A percentile compares a stretch with the other conserved stretches of the same genome.
These are phyloP conservation scores for Xylaria grammica DNA, from an alignment of 495 filamentous ascomycete genomes.

Conservation along the genomic window DNA sequence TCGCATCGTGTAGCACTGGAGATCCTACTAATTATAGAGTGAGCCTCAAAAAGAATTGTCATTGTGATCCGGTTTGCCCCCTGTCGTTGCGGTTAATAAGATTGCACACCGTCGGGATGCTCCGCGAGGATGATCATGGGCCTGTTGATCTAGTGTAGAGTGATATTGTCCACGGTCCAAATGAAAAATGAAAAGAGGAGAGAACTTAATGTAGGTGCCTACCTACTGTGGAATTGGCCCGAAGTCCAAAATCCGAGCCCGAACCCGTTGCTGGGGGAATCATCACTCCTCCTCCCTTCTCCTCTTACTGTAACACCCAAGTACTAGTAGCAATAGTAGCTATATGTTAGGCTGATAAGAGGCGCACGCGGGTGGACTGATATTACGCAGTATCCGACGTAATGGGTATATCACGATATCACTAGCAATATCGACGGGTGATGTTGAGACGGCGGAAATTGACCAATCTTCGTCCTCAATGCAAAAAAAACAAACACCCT, in stretches of 20 bases:
- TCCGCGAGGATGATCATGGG: too few species aligned
- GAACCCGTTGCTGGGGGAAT: too few species aligned
- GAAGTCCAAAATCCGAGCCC: too few species aligned
- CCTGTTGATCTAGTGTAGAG: too few species aligned
- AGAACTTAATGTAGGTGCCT: too few species aligned
- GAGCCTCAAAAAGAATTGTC: slow-evolving; percentile 15
- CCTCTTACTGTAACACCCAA: too few species aligned
- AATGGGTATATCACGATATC: neutral
- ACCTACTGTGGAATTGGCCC: too few species aligned
- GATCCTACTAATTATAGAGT: slow-evolving; percentile 24
- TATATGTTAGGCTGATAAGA: neutral
- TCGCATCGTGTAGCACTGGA: neutral
- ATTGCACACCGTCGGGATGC: too few species aligned
- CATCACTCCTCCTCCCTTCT: too few species aligned
- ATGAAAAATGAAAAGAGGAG: too few species aligned
- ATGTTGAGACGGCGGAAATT: slow-evolving; percentile 6
- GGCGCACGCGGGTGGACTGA: neutral
- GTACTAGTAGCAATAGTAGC: too few species aligned
- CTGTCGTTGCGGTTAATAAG: slow-evolving; percentile 8
- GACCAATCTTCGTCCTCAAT: neutral
- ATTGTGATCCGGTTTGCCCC: neutral
- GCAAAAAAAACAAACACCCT: neutral
- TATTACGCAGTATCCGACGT: neutral
- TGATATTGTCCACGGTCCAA: too few species aligned
- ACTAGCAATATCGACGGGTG: slow-evolving; percentile 6